phyloP scores from a whole-genome alignment of 2,329 filamentous ascomycete genomes.

The Setomelanomma holmii region DNA sequence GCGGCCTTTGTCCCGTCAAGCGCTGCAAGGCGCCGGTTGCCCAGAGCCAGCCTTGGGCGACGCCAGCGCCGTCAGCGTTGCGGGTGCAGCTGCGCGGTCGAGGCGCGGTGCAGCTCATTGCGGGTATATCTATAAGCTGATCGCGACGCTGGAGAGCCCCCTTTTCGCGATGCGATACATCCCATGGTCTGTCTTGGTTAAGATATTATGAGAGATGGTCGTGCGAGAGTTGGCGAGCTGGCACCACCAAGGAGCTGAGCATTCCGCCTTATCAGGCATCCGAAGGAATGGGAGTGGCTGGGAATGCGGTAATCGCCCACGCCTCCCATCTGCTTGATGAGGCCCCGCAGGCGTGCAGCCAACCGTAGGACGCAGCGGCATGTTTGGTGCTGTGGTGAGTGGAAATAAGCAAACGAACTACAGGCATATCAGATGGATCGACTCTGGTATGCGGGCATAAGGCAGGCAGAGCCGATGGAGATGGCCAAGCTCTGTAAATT shows the following conservation, averaged over 20 bases:
- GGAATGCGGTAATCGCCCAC: conserved; percentile 16
- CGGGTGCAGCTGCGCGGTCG: conserved; percentile 2
- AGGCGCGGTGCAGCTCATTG: not conserved
- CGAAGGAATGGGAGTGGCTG: conserved; percentile 18
- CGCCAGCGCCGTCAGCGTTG: conserved; percentile 9
- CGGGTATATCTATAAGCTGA: conserved; percentile 1
- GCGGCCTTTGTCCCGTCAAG: conserved; percentile 12
- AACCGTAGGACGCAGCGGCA: conserved; percentile 5
- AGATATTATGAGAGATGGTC: not conserved
- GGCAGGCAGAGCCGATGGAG: not conserved
- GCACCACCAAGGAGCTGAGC: conserved; percentile 15
- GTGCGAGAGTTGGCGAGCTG: not conserved
- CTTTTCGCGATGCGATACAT: conserved; percentile 3
- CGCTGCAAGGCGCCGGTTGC: conserved; percentile 18
- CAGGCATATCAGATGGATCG: no score
- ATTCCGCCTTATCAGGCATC: conserved; percentile 27
- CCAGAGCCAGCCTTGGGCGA: conserved; percentile 11
- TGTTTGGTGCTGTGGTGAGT: no score
- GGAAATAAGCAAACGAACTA: not conserved
- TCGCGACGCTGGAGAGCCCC: conserved; percentile 11
- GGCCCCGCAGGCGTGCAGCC: conserved; percentile 21
- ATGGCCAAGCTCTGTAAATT: not conserved
- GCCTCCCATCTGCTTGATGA: conserved; percentile 25
- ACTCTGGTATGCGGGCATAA: not conserved
- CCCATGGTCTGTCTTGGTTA: not conserved